Conservation (phyloP, 73 alveolate genomes). For the Paramecium primaurelia region DNA sequence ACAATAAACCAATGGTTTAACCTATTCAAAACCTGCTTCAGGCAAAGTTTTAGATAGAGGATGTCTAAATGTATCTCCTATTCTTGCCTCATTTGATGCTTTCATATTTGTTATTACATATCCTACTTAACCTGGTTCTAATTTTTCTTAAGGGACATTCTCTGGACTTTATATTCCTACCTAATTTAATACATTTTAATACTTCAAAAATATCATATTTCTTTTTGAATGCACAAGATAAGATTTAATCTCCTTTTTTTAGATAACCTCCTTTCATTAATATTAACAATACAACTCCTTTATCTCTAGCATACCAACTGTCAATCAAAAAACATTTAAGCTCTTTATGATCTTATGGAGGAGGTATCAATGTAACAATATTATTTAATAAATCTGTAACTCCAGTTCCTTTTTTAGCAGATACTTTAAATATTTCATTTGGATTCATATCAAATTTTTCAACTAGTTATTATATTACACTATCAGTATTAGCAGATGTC, state of each 20-base stretch:
- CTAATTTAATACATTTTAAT: slow-evolving; percentile 66
- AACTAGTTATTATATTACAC: slow-evolving; percentile 59
- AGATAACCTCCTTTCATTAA: slow-evolving; percentile 55
- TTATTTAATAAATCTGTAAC: slow-evolving; percentile 66
- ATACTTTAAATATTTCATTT: slow-evolving; percentile 55
- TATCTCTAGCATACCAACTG: slow-evolving; percentile 66
- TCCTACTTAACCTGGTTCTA: slow-evolving; percentile 92
- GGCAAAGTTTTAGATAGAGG: slow-evolving; percentile 66
- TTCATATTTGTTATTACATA: slow-evolving; percentile 87
- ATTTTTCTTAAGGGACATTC: slow-evolving; percentile 60
- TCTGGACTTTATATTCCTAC: slow-evolving; percentile 85
- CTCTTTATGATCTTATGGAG: slow-evolving; percentile 69
- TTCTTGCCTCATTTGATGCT: slow-evolving; percentile 80
- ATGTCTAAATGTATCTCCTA: slow-evolving; percentile 83
- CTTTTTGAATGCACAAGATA: slow-evolving; percentile 56
- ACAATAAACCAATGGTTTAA: slow-evolving; percentile 90
- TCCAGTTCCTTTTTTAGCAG: slow-evolving; percentile 88
- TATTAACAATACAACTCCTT: slow-evolving; percentile 63
- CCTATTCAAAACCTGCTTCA: slow-evolving; percentile 90
- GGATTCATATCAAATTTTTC: slow-evolving; percentile 66
- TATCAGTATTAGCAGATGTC: slow-evolving; percentile 75
- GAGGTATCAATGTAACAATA: slow-evolving; percentile 72
- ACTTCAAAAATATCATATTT: slow-evolving; percentile 65
- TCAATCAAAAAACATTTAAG: slow-evolving; percentile 56
- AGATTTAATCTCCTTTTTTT: slow-evolving; percentile 57